Evolutionary conservation across 106 monocot genomes (phyloP).

Genomic region (Agapanthus africanus): DNA sequence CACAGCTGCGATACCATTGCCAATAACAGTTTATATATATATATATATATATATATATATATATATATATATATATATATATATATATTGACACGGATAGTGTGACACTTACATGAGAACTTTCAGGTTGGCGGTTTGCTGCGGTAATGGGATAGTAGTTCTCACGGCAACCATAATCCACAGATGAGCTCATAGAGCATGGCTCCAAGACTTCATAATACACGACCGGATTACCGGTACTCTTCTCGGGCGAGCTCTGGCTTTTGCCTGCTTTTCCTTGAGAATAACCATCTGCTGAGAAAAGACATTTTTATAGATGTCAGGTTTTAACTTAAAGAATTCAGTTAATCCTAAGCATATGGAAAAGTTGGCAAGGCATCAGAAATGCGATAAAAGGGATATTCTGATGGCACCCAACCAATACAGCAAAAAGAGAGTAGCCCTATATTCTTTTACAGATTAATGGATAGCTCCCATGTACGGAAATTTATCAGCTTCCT

Average conservation of each 20-base stretch:
- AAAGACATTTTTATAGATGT: neutral
- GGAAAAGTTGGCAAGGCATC: neutral
- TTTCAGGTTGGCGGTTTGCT: neutral
- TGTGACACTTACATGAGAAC: constrained; percentile 6
- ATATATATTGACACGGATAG: too few relatives aligned
- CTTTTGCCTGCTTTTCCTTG: constrained; percentile 9
- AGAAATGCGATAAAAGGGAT: neutral
- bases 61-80: too few relatives aligned
- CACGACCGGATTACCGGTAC: neutral
- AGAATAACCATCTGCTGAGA: constrained; percentile 8
- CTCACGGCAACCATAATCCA: constrained; percentile 21
- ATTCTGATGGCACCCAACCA: neutral
- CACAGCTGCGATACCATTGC: too few relatives aligned
- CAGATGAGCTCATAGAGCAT: constrained; percentile 24
- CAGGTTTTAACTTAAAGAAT: neutral
- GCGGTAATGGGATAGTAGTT: constrained; percentile 4
- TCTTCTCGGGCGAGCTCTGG: neutral
- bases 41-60: too few relatives aligned
- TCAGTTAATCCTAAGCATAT: neutral
- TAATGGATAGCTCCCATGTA: too few relatives aligned
- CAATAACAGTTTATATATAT: too few relatives aligned
- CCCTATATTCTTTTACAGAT: too few relatives aligned
- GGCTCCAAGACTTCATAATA: constrained; percentile 3
- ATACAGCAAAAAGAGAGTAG: neutral
- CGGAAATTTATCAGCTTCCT: too few relatives aligned